These are phyloP conservation scores for Auriscalpium vulgare DNA, from an alignment of 768 basidiomycete genomes.

Conservation along the genomic window DNA sequence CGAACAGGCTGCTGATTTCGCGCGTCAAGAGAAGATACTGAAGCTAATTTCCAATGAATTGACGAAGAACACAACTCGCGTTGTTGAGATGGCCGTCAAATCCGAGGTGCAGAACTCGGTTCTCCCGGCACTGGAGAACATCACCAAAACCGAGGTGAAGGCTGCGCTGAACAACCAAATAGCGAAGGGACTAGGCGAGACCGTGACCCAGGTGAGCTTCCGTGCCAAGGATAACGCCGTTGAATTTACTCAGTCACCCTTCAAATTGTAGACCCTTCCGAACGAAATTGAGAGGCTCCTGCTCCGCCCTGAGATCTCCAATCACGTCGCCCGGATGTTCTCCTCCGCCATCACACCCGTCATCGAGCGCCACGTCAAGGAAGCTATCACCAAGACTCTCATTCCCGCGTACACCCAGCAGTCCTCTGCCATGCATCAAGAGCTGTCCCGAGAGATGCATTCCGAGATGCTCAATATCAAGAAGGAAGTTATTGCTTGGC, in stretches of 20 bases:
- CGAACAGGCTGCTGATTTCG: slow-evolving; percentile 75
- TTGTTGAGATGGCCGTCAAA: slow-evolving; percentile 86
- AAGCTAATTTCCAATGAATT: slow-evolving; percentile 83
- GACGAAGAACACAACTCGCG: slow-evolving; percentile 80
- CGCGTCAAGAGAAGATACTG: slow-evolving; percentile 81
- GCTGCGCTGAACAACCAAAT: slow-evolving; percentile 72
- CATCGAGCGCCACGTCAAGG: slow-evolving; percentile 78
- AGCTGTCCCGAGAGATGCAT: slow-evolving; percentile 66
- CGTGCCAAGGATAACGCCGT: neutral
- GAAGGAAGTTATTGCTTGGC: slow-evolving; percentile 75
- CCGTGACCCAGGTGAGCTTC: slow-evolving; percentile 60
- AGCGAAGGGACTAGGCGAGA: slow-evolving; percentile 61
- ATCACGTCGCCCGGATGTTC: slow-evolving; percentile 68
- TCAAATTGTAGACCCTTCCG: slow-evolving; percentile 52
- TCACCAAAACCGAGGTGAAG: slow-evolving; percentile 77
- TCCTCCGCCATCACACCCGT: slow-evolving; percentile 65
- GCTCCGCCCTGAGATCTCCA: slow-evolving; percentile 66
- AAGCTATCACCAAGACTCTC: slow-evolving; percentile 63
- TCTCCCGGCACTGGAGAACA: slow-evolving; percentile 71
- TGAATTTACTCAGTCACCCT: neutral
- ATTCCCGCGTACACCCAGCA: slow-evolving; percentile 72
- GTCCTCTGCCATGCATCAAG: slow-evolving; percentile 71
- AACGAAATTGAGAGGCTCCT: slow-evolving; percentile 74
- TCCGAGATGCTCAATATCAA: slow-evolving; percentile 70
- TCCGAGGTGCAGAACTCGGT: slow-evolving; percentile 78